Base-by-base conservation (phyloP, 768 basidiomycete genomes). In the Termitomyces titanicus region DNA sequence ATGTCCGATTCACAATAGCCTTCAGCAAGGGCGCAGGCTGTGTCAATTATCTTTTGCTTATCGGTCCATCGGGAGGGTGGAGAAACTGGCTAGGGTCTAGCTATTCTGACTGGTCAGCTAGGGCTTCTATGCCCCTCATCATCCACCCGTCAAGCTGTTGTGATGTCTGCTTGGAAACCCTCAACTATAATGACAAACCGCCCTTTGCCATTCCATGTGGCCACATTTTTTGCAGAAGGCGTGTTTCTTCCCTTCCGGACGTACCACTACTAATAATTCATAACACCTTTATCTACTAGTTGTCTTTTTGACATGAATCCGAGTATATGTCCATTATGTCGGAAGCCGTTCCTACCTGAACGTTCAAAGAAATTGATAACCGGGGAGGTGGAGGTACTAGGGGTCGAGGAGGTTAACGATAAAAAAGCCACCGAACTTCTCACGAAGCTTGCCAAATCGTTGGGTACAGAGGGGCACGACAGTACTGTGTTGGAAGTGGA, bases 171-270 rank as follows among this genome's bases (percentile, higher is more conserved):
- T 73, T 88, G 56, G 85, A 87, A 53, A 70, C 74, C 25, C 88
- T 88, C 66, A 69, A 77, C 40, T 82, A 80, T 71, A 72, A 79
- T 38, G 74, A 73, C 37, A 77, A 78, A 63, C 73, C 79, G 45
- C 88, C 88, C 5, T 81, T 87, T 67, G 85, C 82, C 12, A 89
- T 91, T 58, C 79, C 84, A 29, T 92, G 89, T 63, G 89, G 89
- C 37, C 87, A 90, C 68, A 79, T 88, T 35, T 89, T 90, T 73
- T 90, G 88, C 66, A 74, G 74, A 64, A 68, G 72, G 88, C 88
- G 65, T 66, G 86, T 50, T 48, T 20, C 45, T 39, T 29, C 54
- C 31, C 22, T 31, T 25, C 6, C n/a, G 31, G 22, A 6, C 4
- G 15, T n/a, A 24, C 20, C 25, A 35, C 24, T 7, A n/a, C 13